Evolutionary conservation across 768 basidiomycete genomes (phyloP), one percentile per base, ranked within the genome.

Genomic region (Tricholoma hemisulphureum): DNA sequence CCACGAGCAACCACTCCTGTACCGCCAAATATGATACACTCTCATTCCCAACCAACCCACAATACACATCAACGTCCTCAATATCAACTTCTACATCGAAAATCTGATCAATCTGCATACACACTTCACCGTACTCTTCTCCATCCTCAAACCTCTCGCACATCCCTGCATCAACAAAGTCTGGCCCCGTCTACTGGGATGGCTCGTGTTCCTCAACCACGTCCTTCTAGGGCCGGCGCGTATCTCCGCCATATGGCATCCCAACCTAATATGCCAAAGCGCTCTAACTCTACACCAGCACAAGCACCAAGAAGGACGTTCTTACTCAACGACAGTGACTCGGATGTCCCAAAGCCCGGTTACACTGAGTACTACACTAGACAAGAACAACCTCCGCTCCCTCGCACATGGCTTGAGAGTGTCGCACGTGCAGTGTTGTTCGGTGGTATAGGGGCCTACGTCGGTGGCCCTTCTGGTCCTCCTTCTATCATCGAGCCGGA

Each of bases 201-300:
- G 51, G 64, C 55, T 55, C 54, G 61, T 39, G 55, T 73, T 53
- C 65, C 57, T 29, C 73, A 75, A 20, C 79, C 77, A 1, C 73
- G 67, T 20, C 78, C 81, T 9, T 81, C 81, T 23, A 81, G 82
- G 52, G 87, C 89, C 3, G 80, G 81, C 4, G 83, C 84, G 5
- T 86, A 89, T 65, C 80, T 92, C 10, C 83, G 89, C 29, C 88
- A 91, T 67, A 89, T 92, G 77, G 82, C 82, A 1, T 91, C 89
- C 29, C 71, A 71, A 16, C 74, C 80, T 13, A 75, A 74, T 48
- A 75, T 80, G 46, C 72, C 75, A 8, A 65, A 68, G 29, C 70
- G 75, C 32, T 75, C 75, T 10, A 70, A 63, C 43, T 77, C 74
- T 2, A 75, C 70, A 7, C 68, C 67, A 23, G 61, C 60, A 59